Base-by-base conservation (phyloP, 2,329 filamentous ascomycete genomes). In the Colletotrichum brevisporum region DNA sequence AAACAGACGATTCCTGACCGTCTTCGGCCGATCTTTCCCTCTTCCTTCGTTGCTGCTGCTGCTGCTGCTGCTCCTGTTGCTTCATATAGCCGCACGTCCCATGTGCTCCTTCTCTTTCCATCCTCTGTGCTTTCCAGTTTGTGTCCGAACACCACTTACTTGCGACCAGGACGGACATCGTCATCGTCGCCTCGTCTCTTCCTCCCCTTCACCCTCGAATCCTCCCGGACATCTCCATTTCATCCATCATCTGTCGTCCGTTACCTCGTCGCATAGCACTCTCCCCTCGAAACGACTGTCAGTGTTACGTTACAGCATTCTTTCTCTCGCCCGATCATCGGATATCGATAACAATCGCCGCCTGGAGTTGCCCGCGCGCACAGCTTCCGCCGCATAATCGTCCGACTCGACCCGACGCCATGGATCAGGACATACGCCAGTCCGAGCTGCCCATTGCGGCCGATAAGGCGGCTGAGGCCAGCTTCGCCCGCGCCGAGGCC, bases 1-100 rank as follows among this genome's bases (percentile, higher is more conserved):
- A 26, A 15, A 31, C 36, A 53, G 50, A n/a, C 26, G n/a, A 26
- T 12, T 43, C 43, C 24, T 51, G 21, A 10, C 31, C 31, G 9
- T 36, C 31, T 36, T 36, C 9, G 31, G 52, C 45, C 63, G 52
- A 53, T 48, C 59, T 45, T 67, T 63, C 52, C 31, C 31, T 36
- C 31, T 36, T 36, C 10, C 45, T 48, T 39, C 31, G 9, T 36
- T 4, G 10, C 18, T 27, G 12, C 15, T 3, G 39, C 15, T 26
- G 21, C 41, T 31, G 21, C 15, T 47, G 43, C 18, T 18, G 9
- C 45, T 48, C 16, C 18, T 6, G 45, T n/a, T 48, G 51, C 54
- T 55, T 59, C 43, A 55, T 69, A 66, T 56, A 69, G 45, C 55
- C 43, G 62, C 66, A 60, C 66, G 62, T 66, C 66, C 66, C 62